Evolutionary conservation across 2,329 filamentous ascomycete species (phyloP).

Genomic region (Arachnomyces sp.): DNA sequence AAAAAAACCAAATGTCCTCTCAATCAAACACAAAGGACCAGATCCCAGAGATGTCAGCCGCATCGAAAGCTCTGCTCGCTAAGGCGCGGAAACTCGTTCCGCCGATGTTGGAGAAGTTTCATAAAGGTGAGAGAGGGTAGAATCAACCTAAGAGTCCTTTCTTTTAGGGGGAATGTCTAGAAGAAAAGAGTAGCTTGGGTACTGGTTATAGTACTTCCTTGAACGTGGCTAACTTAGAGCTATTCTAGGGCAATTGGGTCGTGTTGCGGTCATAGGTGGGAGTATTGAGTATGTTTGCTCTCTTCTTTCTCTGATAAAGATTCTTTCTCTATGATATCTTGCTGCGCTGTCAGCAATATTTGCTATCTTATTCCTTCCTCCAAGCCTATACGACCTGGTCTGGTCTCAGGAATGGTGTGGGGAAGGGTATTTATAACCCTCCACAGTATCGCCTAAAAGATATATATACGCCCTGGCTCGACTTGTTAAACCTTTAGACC

Average conservation of each 20-base stretch:
- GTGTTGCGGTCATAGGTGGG: slow-evolving; percentile 88
- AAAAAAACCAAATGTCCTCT: not conserved
- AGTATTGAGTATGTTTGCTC: slow-evolving; percentile 60
- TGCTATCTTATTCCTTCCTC: not conserved
- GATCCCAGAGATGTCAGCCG: slow-evolving; percentile 49
- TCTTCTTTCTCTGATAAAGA: not conserved
- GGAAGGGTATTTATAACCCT: too few relatives aligned
- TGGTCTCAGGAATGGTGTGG: too few relatives aligned
- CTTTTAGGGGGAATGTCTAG: not conserved
- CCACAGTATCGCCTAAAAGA: too few relatives aligned
- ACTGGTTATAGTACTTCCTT: slow-evolving; percentile 1
- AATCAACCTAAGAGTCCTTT: too few relatives aligned
- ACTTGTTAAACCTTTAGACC: too few relatives aligned
- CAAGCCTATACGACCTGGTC: not conserved
- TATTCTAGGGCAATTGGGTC: slow-evolving; percentile 70
- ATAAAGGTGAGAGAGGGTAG: slow-evolving; percentile 75
- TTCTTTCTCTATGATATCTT: slow-evolving; percentile 3
- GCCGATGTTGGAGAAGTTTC: slow-evolving; percentile 89
- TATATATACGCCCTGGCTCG: too few relatives aligned
- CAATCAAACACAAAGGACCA: too few relatives aligned
- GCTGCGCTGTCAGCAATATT: slow-evolving; percentile 8
- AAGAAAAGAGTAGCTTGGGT: too few relatives aligned
- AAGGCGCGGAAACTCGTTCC: slow-evolving; percentile 87
- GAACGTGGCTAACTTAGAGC: slow-evolving; percentile 10
- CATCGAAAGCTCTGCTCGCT: slow-evolving; percentile 65